Conservation (phyloP, 768 basidiomycete genomes). For the Leccinum uliginosum region DNA sequence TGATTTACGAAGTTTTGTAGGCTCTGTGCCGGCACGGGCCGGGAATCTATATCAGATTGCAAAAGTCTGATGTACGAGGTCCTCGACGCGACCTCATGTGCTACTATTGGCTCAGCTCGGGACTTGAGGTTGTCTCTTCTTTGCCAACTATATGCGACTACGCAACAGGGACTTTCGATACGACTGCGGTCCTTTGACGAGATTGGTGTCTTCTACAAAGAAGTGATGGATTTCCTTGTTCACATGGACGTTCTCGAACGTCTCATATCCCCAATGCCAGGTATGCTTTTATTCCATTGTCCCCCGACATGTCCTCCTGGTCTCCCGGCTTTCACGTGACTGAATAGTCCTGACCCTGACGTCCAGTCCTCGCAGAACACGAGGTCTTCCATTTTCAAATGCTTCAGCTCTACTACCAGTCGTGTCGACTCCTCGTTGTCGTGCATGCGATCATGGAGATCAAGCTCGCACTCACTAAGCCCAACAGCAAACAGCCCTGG, state of each 20-base stretch:
- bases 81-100: constrained; percentile 25
- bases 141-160: constrained; percentile 33
- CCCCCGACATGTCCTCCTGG: neutral
- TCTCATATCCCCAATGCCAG: constrained; percentile 34
- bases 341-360: constrained; percentile 21
- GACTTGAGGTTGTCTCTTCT: constrained; percentile 36
- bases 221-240: constrained; percentile 29
- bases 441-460: constrained; percentile 33
- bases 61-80: constrained; percentile 28
- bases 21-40: constrained; percentile 41
- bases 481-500: constrained; percentile 24
- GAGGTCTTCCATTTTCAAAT: constrained; percentile 42
- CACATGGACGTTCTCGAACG: constrained; percentile 36
- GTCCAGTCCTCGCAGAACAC: constrained; percentile 37
- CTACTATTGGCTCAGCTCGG: constrained; percentile 21
- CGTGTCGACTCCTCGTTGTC: constrained; percentile 36
- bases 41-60: constrained; percentile 35
- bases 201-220: constrained; percentile 32
- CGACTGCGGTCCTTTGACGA: constrained; percentile 24
- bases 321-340: neutral
- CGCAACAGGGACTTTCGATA: constrained; percentile 31
- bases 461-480: constrained; percentile 21
- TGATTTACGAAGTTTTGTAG: constrained; percentile 21
- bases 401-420: constrained; percentile 38
- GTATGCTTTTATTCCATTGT: constrained; percentile 22